Base-by-base conservation (phyloP, 352 stramenopile genomes). In the Pythium volutum region DNA sequence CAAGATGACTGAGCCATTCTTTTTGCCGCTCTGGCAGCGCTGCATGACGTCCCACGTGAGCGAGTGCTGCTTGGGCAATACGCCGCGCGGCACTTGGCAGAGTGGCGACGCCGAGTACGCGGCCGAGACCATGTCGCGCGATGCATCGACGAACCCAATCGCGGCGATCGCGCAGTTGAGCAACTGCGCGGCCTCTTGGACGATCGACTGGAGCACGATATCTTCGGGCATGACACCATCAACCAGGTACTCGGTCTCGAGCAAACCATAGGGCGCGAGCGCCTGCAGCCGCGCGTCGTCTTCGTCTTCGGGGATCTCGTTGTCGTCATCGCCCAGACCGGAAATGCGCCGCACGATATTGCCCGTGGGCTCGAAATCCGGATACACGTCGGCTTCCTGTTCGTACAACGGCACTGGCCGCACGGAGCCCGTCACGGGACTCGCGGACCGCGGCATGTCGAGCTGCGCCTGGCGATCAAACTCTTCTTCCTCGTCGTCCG, bases 111-210 rank as follows among this genome's bases (percentile, higher is more conserved):
- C 54, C 23, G 62, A 69, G 34, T 79, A 85, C 20, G 73, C 73
- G 0, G 80, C 74, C 43, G 81, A 85, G 33, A 89, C 69, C 48
- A 81, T 84, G 55, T 89, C 80, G 27, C 77, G 77, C 18, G 54
- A 66, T 2, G 72, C 71, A 50, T 89, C 80, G 18, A 89, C 76
- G 27, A 89, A 89, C 51, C 80, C 81, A 25, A 89, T 79, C 18
- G 77, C 77, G 4, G 76, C 66, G n/a, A 89, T 57, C 7, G 67
- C 72, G 55, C 80, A 88, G 54, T 65, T 68, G 23, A 79, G 39
- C 46, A 74, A 65, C 52, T 87, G 76, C 1, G 80, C 80, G 8
- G 76, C 77, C 39, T 87, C 76, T 27, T 78, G 79, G 14, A 76
- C 77, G 25, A 89, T 82, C 3, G 79, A 67, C 31, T 63, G 54